Percentiles rank a stretch among this genome's conserved stretches.
Conservation (phyloP, 1,139 yeast species). For the Pichia cactophila region DNA sequence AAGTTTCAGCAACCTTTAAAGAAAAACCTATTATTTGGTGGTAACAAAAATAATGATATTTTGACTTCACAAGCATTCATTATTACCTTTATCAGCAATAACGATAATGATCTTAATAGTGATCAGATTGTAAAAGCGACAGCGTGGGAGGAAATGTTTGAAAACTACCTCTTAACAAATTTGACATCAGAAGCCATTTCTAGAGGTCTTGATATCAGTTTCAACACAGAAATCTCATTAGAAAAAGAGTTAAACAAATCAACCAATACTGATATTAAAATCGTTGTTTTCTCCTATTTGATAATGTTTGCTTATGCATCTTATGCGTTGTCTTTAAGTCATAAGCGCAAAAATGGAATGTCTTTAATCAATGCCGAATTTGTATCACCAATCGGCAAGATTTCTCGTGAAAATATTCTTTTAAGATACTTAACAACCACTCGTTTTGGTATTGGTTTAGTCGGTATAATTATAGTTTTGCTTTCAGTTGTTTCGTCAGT, state of each 20-base stretch:
- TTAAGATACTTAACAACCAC: slow-evolving; percentile 42
- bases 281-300: slow-evolving; percentile 66
- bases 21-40: slow-evolving; percentile 63
- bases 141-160: slow-evolving; percentile 61
- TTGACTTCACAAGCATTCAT: slow-evolving; percentile 63
- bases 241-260: slow-evolving; percentile 79
- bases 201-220: slow-evolving; percentile 55
- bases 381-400: slow-evolving; percentile 10
- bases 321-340: slow-evolving; percentile 41
- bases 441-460: slow-evolving; percentile 66
- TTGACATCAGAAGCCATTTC: slow-evolving; percentile 35
- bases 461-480: slow-evolving; percentile 75
- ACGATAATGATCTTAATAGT: slow-evolving; percentile 35
- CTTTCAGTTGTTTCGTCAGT: slow-evolving; percentile 75
- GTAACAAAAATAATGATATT: slow-evolving; percentile 37
- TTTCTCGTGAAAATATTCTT: slow-evolving; percentile 14
- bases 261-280: slow-evolving; percentile 68
- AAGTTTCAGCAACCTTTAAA: slow-evolving; percentile 85
- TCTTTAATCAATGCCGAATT: slow-evolving; percentile 8
- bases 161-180: slow-evolving; percentile 39
- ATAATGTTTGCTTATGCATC: slow-evolving; percentile 91
- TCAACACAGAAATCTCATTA: slow-evolving; percentile 75
- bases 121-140: slow-evolving; percentile 38
- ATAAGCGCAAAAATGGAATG: not conserved
- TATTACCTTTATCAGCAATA: slow-evolving; percentile 60